Conservation (phyloP, 345 rosid genomes). For the Citrus trifoliata region DNA sequence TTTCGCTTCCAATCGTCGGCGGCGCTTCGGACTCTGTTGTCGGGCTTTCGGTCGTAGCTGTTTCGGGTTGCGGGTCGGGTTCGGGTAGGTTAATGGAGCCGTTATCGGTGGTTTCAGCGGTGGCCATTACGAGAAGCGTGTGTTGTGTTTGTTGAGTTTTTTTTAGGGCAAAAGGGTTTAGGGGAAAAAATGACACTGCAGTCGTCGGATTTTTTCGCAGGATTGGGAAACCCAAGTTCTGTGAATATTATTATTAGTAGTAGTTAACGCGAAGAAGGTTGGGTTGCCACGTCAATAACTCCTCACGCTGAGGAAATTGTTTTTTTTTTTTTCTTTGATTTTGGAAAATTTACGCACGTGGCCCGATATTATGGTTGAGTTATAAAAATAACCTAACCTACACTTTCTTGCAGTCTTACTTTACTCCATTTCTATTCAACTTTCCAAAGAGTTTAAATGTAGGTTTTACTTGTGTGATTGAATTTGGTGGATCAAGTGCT, state of each 20-base stretch:
- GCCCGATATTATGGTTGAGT: too few relatives aligned
- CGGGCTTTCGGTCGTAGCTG: neutral
- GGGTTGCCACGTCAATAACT: too few relatives aligned
- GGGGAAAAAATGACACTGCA: neutral
- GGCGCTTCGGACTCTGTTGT: neutral
- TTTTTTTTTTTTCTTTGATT: too few relatives aligned
- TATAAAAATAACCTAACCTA: too few relatives aligned
- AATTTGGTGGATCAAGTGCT: too few relatives aligned
- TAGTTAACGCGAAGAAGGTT: neutral
- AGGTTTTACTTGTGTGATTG: too few relatives aligned
- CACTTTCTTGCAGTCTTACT: too few relatives aligned
- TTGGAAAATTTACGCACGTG: too few relatives aligned
- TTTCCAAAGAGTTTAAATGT: too few relatives aligned
- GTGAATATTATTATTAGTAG: too few relatives aligned
- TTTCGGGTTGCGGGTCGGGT: neutral
- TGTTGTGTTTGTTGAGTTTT: neutral
- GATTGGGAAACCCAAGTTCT: neutral
- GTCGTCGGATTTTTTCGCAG: neutral
- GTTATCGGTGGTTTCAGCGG: neutral
- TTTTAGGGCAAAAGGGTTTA: conserved; percentile 7
- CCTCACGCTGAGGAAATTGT: too few relatives aligned
- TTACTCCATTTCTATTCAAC: too few relatives aligned
- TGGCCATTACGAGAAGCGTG: neutral
- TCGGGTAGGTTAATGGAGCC: neutral
- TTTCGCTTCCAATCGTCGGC: neutral